These are phyloP conservation scores for Ettlia oleoabundans DNA, from an alignment of 139 green algal species.

Conservation along the genomic window DNA sequence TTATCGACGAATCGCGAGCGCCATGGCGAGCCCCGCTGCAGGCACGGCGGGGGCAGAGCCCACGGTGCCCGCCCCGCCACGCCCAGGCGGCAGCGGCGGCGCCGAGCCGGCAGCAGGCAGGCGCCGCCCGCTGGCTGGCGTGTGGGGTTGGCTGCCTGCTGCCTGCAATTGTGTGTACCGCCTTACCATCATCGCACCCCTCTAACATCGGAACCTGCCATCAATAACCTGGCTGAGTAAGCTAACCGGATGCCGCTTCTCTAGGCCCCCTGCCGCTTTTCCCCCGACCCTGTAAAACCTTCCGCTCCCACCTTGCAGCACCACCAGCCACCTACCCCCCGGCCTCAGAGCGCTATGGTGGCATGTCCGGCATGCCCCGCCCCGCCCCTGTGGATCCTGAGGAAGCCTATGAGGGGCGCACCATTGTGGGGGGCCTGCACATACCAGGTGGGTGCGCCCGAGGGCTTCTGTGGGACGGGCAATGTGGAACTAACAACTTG, in stretches of 20 bases:
- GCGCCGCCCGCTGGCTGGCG: background rate
- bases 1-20: too few species aligned
- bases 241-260: background rate
- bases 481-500: too few species aligned
- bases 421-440: constrained; percentile 23
- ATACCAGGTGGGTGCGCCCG: constrained; percentile 28
- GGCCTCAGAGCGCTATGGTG: background rate
- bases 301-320: background rate
- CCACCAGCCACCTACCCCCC: constrained; percentile 1
- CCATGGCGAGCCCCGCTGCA: background rate
- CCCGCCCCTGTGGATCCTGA: background rate
- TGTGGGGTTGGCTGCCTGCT: too few species aligned
- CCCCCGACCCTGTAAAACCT: background rate
- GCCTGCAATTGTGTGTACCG: too few species aligned
- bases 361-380: background rate
- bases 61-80: background rate
- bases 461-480: too few species aligned
- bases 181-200: too few species aligned
- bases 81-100: background rate
- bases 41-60: background rate
- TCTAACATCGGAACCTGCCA: too few species aligned
- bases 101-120: constrained; percentile 6
- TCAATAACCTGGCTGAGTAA: too few species aligned
- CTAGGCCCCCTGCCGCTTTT: background rate
- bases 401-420: constrained; percentile 28